Percentiles rank a stretch among this genome's conserved stretches.
Evolutionary conservation across 768 basidiomycete species (phyloP).

Genomic region (Amanita subjunquillea): DNA sequence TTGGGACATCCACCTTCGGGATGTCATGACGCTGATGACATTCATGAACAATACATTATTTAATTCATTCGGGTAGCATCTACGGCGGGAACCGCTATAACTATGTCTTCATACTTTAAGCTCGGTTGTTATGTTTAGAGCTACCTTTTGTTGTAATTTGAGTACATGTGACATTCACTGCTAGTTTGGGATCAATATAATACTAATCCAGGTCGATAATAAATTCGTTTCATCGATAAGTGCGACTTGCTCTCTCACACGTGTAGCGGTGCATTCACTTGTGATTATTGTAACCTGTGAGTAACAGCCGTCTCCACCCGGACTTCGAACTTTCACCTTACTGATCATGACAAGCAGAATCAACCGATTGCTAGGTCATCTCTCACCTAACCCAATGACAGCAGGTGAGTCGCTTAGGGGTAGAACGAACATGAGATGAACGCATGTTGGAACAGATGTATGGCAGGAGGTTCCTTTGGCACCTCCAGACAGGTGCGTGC

Average conservation of each 20-base stretch:
- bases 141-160: slow-evolving; percentile 2
- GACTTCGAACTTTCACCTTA: slow-evolving; percentile 4
- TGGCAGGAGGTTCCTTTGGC: slow-evolving; percentile 76
- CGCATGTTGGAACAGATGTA: slow-evolving; percentile 34
- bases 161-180: neutral
- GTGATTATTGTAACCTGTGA: too few species aligned
- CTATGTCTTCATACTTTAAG: neutral
- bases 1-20: neutral
- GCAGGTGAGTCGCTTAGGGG: slow-evolving; percentile 29
- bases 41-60: slow-evolving; percentile 1
- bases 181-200: neutral
- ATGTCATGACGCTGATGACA: slow-evolving; percentile 1
- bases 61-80: slow-evolving; percentile 1
- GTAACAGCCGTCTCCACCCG: neutral
- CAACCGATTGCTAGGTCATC: slow-evolving; percentile 47
- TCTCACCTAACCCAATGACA: slow-evolving; percentile 36
- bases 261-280: neutral
- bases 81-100: neutral
- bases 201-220: neutral
- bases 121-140: slow-evolving; percentile 1
- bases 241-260: neutral
- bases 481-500: slow-evolving; percentile 67
- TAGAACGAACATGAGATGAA: slow-evolving; percentile 9
- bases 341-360: slow-evolving; percentile 45
- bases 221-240: neutral